These are phyloP conservation scores for Sclerotinia subarctica DNA, from an alignment of 2,329 filamentous ascomycete species.

Conservation along the genomic window DNA sequence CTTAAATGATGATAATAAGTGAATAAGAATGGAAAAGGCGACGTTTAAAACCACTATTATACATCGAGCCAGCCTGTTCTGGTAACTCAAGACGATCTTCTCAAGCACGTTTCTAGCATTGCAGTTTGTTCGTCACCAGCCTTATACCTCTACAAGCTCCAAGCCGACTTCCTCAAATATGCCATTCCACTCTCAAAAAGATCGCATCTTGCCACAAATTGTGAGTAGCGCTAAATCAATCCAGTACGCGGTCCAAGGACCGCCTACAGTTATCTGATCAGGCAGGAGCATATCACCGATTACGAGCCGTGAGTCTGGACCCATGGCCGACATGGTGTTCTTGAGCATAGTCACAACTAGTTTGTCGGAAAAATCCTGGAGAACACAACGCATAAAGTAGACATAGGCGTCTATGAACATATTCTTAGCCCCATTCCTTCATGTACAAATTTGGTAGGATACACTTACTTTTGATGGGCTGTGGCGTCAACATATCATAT, in stretches of 20 bases:
- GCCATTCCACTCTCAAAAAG: neutral
- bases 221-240: neutral
- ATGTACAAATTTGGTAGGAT: neutral
- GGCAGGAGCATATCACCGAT: neutral
- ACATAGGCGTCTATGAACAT: neutral
- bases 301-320: neutral
- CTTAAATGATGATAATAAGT: no score
- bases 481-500: conserved; percentile 36
- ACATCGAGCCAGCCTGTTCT: neutral
- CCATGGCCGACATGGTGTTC: conserved; percentile 3
- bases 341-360: neutral
- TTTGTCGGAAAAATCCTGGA: conserved; percentile 3
- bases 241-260: neutral
- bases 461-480: conserved; percentile 33
- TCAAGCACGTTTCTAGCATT: neutral
- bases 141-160: neutral
- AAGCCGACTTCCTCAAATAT: neutral
- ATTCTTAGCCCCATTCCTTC: neutral
- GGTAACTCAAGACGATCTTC: neutral
- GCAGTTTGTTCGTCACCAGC: neutral
- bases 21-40: neutral
- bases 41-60: neutral
- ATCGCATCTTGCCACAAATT: neutral
- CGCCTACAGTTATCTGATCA: neutral
- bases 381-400: conserved; percentile 8